Conservation (phyloP, 495 filamentous ascomycete species). For the Aspergillus indologenus region DNA sequence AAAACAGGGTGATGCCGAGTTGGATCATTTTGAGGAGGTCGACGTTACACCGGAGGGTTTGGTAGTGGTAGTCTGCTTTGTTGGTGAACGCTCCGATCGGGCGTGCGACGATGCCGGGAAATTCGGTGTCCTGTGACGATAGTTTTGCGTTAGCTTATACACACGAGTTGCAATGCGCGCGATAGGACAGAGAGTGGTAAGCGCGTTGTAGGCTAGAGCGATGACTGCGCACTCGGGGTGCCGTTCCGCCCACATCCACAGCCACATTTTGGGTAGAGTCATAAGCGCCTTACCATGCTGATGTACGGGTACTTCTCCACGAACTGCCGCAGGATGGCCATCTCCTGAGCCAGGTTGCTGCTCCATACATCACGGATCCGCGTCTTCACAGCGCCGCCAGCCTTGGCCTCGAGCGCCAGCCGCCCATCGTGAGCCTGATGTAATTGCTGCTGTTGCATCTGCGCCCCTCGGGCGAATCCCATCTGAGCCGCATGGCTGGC, state of each 20-base stretch:
- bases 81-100: conserved; percentile 91
- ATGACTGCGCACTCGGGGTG: too few species aligned
- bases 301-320: conserved; percentile 91
- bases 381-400: conserved; percentile 52
- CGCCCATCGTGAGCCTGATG: conserved; percentile 52
- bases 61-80: conserved; percentile 98
- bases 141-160: conserved; percentile 6
- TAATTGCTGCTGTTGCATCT: conserved; percentile 63
- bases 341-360: conserved; percentile 85
- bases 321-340: conserved; percentile 72
- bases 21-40: conserved; percentile 97
- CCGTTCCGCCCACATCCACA: background rate
- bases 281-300: conserved; percentile 74
- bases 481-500: conserved; percentile 87
- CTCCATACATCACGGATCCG: conserved; percentile 95
- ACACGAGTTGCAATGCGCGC: background rate
- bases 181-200: too few species aligned
- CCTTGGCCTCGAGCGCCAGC: conserved; percentile 40
- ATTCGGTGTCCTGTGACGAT: conserved; percentile 82
- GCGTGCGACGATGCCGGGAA: conserved; percentile 90
- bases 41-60: conserved; percentile 94
- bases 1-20: conserved; percentile 89
- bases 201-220: too few species aligned
- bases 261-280: background rate
- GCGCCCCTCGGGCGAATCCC: conserved; percentile 75